Conservation (phyloP, 129 eudicot genomes). For the Oenanthe sinensis region DNA sequence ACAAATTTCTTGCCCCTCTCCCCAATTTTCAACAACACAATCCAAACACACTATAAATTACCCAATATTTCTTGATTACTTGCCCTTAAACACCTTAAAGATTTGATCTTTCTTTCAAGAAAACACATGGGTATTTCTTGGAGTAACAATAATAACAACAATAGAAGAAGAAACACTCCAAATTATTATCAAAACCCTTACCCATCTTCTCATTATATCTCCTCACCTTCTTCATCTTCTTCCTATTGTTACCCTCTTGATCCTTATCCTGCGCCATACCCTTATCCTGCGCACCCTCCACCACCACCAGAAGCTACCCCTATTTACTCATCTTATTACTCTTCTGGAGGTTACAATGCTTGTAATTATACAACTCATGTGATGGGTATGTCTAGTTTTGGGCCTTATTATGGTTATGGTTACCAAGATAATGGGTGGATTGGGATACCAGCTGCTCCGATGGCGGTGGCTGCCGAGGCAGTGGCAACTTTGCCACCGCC, state of each 20-base stretch:
- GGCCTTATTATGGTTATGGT: conserved; percentile 23
- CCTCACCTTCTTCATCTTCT: conserved; percentile 17
- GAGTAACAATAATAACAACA: conserved; percentile 35
- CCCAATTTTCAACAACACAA: background rate
- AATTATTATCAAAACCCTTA: conserved; percentile 31
- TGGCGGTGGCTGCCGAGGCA: conserved; percentile 18
- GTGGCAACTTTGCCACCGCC: conserved; percentile 28
- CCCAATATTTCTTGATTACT: background rate
- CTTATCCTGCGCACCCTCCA: conserved; percentile 35
- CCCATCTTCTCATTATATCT: conserved; percentile 29
- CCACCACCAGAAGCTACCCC: conserved; percentile 26
- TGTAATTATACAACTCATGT: conserved; percentile 24
- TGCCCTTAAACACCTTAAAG: background rate
- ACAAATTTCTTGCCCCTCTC: background rate
- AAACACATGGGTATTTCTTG: conserved; percentile 37
- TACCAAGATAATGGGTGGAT: conserved; percentile 30
- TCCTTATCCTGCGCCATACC: conserved; percentile 30
- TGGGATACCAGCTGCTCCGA: conserved; percentile 18
- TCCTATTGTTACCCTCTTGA: conserved; percentile 19
- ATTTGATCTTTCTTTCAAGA: background rate
- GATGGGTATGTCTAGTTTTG: conserved; percentile 40
- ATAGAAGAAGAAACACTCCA: conserved; percentile 33
- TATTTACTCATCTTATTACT: conserved; percentile 23
- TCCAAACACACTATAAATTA: background rate
- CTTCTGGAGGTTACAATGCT: conserved; percentile 30